Conservation (phyloP, 73 alveolate species). For the Blepharisma stoltei region DNA sequence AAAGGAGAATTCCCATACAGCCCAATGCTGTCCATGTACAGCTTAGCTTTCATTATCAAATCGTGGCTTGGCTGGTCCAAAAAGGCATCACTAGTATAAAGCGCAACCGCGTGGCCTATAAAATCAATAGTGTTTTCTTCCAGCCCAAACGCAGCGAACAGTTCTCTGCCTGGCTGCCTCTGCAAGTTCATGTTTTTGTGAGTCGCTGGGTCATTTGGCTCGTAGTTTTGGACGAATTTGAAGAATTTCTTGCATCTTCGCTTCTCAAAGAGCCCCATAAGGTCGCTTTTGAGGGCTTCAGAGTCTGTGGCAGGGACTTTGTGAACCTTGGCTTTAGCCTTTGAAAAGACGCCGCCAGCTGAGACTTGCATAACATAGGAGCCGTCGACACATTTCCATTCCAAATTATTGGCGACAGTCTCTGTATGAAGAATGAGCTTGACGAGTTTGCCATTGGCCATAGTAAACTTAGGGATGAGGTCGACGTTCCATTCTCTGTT, state of each 20-base stretch:
- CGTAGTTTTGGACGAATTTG: constrained; percentile 81
- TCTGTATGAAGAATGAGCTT: constrained; percentile 87
- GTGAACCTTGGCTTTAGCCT: constrained; percentile 66
- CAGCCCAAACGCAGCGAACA: constrained; percentile 68
- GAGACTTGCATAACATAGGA: constrained; percentile 50
- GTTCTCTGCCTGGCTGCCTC: constrained; percentile 45
- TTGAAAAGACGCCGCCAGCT: constrained; percentile 50
- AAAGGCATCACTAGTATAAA: constrained; percentile 77
- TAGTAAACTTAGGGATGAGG: constrained; percentile 95
- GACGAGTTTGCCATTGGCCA: constrained; percentile 97
- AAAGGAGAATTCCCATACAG: constrained; percentile 95
- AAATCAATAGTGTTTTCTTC: constrained; percentile 97
- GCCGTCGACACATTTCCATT: constrained; percentile 74
- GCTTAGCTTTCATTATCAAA: constrained; percentile 68
- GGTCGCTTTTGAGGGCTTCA: constrained; percentile 93
- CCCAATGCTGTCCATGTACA: constrained; percentile 86
- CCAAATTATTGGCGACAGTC: constrained; percentile 69
- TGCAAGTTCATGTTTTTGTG: constrained; percentile 44
- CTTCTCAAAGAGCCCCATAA: constrained; percentile 99
- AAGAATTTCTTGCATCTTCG: constrained; percentile 96
- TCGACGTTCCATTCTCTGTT: constrained; percentile 97
- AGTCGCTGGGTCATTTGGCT: constrained; percentile 70
- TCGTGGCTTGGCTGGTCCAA: constrained; percentile 75
- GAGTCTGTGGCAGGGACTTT: constrained; percentile 96
- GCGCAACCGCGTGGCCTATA: constrained; percentile 99